Base-by-base conservation (phyloP, 441 rosid genomes). In the Kokia cookei region DNA sequence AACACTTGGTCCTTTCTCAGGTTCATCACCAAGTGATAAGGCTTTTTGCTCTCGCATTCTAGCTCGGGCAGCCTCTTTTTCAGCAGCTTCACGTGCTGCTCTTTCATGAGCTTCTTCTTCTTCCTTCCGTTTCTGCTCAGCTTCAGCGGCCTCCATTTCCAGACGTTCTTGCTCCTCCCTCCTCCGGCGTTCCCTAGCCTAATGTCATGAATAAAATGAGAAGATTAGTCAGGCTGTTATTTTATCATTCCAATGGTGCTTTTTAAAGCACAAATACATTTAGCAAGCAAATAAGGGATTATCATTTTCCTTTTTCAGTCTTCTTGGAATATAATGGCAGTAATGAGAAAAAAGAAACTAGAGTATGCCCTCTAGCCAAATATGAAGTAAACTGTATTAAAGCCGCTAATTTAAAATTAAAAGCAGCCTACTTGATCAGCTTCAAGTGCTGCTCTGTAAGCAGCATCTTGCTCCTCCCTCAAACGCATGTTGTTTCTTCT, bases 401-500 rank as follows among this genome's bases (percentile, higher is more conserved):
- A 42, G 11, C 8, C 62, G 58, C 12, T 65, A 22, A 35, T 54
- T 6, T 24, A 50, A 74, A 32, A 45, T 43, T n/a, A 53, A 72
- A 35, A 40, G 70, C 55, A 37, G 55, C 82, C 69, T 87, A 93
- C 99, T 79, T 92, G 99, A 88, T 96, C 99, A 48, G 94, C 97
- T 88, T 93, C 97, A 74, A 96, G 98, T 27, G 99, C 98, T 51
- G 89, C 99, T 78, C 88, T 86, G 80, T 87, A 93, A 65, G 98
- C 99, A 72, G 97, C 93, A 85, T 95, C 98, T 78, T 95, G 98
- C 82, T 93, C 99, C 86, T 93, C 98, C 82, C 99, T 89, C 51
- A 95, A 82, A 8, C 86, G 95, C 84, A 84, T 19, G 82, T 85
- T 91, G 73, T 45, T 89, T 81, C 88, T 93, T 84, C 98, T 90